Conservation (phyloP, 2,329 filamentous ascomycete genomes). For the Colletotrichum sp. region DNA sequence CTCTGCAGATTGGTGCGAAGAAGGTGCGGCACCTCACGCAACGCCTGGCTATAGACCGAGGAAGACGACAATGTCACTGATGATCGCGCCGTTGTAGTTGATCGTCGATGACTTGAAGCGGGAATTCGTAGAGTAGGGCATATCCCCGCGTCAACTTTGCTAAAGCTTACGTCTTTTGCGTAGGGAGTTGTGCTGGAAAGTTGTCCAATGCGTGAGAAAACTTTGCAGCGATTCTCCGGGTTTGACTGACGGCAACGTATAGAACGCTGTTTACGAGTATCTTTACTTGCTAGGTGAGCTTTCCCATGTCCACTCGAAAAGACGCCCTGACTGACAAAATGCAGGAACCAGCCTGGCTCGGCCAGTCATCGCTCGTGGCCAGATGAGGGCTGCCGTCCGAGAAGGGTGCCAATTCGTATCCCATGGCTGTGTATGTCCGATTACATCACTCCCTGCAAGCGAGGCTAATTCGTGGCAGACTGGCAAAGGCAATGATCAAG, state of each 20-base stretch:
- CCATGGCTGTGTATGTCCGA: slow-evolving; percentile 48
- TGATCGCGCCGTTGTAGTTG: slow-evolving; percentile 33
- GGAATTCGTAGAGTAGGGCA: slow-evolving; percentile 67
- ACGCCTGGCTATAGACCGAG: not conserved
- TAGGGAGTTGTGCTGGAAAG: slow-evolving; percentile 72
- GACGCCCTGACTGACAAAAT: not conserved
- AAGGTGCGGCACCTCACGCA: not conserved
- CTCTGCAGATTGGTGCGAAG: slow-evolving; percentile 17
- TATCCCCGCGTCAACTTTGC: not conserved
- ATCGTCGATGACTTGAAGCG: slow-evolving; percentile 66
- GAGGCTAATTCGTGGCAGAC: not conserved
- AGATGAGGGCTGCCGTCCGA: slow-evolving; percentile 46
- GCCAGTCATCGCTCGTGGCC: slow-evolving; percentile 69
- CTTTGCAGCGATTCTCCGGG: too few relatives aligned
- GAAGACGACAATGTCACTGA: not conserved
- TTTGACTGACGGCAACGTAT: not conserved
- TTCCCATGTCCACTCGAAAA: too few relatives aligned
- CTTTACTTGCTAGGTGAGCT: slow-evolving; percentile 46
- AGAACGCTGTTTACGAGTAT: slow-evolving; percentile 60
- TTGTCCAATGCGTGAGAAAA: slow-evolving; percentile 61
- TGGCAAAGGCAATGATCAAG: slow-evolving; percentile 33
- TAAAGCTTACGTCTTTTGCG: not conserved
- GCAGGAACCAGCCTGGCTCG: slow-evolving; percentile 63
- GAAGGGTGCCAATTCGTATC: slow-evolving; percentile 43
- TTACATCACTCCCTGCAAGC: not conserved